Conservation (phyloP, 495 filamentous ascomycete species). For the Usnea hakonensis region DNA sequence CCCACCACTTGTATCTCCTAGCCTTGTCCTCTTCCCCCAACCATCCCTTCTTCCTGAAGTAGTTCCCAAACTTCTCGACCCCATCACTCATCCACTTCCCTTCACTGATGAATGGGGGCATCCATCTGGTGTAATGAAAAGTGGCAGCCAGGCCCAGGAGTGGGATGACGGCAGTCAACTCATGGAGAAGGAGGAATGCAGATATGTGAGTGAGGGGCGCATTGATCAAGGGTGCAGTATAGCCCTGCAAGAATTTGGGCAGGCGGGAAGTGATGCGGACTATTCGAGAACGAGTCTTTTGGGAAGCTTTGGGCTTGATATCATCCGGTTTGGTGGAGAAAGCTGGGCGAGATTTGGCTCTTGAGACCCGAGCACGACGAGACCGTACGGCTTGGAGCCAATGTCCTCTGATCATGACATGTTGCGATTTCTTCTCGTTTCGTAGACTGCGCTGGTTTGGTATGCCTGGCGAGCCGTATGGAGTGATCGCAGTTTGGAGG, state of each 20-base stretch:
- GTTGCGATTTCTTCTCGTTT: not conserved
- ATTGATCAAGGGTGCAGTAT: constrained; percentile 57
- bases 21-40: constrained; percentile 37
- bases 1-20: constrained; percentile 20
- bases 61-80: constrained; percentile 48
- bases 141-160: constrained; percentile 62
- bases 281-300: constrained; percentile 39
- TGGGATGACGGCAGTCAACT: constrained; percentile 78
- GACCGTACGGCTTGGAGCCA: not conserved
- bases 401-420: constrained; percentile 9
- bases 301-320: constrained; percentile 12
- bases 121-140: constrained; percentile 69
- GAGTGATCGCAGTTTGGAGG: no score
- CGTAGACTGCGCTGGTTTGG: constrained; percentile 2
- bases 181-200: constrained; percentile 85
- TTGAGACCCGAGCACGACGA: not conserved
- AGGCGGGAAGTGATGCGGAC: constrained; percentile 53
- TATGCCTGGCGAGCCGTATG: not conserved
- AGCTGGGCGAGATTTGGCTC: not conserved
- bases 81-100: constrained; percentile 47
- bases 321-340: constrained; percentile 17
- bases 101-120: constrained; percentile 47
- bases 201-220: constrained; percentile 77
- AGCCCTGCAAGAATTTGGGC: constrained; percentile 53
- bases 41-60: constrained; percentile 56